Evolutionary conservation across 2,329 filamentous ascomycete species (phyloP), one percentile per base, ranked within the genome.

Genomic region (Neofusicoccum sp.): DNA sequence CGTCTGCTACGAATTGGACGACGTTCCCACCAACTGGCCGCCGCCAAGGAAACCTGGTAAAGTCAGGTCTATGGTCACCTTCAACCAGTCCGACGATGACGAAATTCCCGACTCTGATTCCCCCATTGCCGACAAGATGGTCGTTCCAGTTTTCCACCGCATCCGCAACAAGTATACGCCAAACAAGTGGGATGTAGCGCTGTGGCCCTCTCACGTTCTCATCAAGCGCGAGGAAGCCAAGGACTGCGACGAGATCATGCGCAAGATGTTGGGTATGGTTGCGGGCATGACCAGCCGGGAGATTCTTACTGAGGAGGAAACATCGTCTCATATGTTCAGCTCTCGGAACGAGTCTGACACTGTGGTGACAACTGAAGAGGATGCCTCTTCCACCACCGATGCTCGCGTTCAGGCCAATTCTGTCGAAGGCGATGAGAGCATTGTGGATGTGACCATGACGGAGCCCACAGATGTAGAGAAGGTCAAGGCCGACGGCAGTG

Each of bases 361-460:
- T 45, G 83, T 91, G 20, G 79, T 89, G 9, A 85, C 87, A 61
- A 87, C 80, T 14, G 80, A 82, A 24, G 83, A 85, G 62, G 82
- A 84, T 64, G 84, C 83, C 3, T 85, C 89, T 64, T 88, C 86
- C 3, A 86, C 86, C 3, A 84, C 83, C 8, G 89, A 89, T 65
- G 81, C 84, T 24, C 89, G 89, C 69, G 82, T 96, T 48, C 84
- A 88, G 61, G 88, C 91, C 45, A 84, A 86, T 30, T 96, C 93
- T 3, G 84, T 96, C 1, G 88, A 93, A 71, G 90, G 91, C 8
- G 93, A 97, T 72, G 93, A 97, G 63, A 91, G 91, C 63, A 86
- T 97, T 69, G 90, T 98, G 5, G 90, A 97, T 70, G 87, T 99
- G 14, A 90, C 89, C 0, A 93, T 97, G 88, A 87, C 86, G 58